phyloP scores from a whole-genome alignment of 169 alveolate genomes.

The Eimeria sp. region DNA sequence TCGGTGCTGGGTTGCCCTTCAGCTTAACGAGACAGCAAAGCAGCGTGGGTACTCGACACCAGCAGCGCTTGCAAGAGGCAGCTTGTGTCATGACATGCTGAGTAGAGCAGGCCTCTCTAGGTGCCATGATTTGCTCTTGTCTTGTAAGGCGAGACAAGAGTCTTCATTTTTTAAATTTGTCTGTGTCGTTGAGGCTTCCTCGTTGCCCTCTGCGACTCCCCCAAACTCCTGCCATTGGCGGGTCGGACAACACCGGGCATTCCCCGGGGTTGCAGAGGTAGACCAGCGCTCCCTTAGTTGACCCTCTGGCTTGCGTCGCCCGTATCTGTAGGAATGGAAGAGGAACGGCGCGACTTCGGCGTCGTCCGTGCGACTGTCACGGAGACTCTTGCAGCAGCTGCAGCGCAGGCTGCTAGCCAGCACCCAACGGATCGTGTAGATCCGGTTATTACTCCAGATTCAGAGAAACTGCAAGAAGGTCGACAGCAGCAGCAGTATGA shows the following conservation, averaged over 20 bases:
- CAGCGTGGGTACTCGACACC: not conserved
- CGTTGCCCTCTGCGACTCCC: not conserved
- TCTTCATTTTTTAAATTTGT: not conserved
- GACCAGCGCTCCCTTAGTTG: not conserved
- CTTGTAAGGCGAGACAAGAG: slow-evolving; percentile 2
- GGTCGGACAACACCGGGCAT: not conserved
- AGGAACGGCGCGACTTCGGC: slow-evolving; percentile 45
- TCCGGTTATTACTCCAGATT: not conserved
- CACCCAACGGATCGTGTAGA: slow-evolving; percentile 63
- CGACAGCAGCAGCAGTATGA: slow-evolving; percentile 1
- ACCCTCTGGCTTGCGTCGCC: not conserved
- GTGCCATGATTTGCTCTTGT: slow-evolving; percentile 20
- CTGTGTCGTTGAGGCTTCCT: not conserved
- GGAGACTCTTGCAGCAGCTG: slow-evolving; percentile 28
- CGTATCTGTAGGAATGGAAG: slow-evolving; percentile 50
- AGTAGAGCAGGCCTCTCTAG: not conserved
- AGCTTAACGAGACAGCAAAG: slow-evolving; percentile 7
- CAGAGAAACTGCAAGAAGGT: slow-evolving; percentile 21
- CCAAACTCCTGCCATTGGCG: not conserved
- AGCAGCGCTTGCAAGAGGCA: slow-evolving; percentile 3
- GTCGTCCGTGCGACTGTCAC: slow-evolving; percentile 41
- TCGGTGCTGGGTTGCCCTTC: not conserved
- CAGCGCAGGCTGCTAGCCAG: slow-evolving; percentile 73
- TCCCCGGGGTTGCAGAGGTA: not conserved
- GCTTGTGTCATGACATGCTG: slow-evolving; percentile 1